Evolutionary conservation across 345 rosid species (phyloP), one percentile per base, ranked within the genome.

Genomic region (Pistacia integerrima): DNA sequence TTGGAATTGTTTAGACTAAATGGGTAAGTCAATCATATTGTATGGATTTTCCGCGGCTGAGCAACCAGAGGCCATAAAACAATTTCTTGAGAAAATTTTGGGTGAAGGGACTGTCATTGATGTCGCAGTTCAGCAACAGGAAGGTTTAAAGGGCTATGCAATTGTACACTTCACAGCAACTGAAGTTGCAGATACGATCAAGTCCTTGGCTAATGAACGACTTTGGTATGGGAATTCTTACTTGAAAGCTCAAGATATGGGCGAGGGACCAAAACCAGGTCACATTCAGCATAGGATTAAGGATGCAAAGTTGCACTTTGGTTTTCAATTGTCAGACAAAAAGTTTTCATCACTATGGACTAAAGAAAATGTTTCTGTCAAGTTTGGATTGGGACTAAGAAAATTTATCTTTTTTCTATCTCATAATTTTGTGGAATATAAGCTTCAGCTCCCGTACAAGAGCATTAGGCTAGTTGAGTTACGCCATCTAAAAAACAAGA

Each of bases 361-460:
- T 5, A 35, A 49, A 8, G 46, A 17, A 55, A 6, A 76, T 68
- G 87, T 79, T n/a, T 54, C 66, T 0, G 74, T 80, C n/a, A 79
- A 72, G 4, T 80, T 74, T 52, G 84, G 84, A 4, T 38, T 18
- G 10, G 64, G 48, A 44, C 1, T 65, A 57, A 79, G 81, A 52
- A 84, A 61, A 46, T 35, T 82, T 30, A 41, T 62, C 17, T 80
- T 86, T 48, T 68, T 76, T 49, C 69, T 86, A 11, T 70, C 84
- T 1, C n/a, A 66, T 65, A 9, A 0, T 60, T 16, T 20, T 0
- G 51, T 44, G 10, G 70, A 75, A 1, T 81, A 79, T 82, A 83
- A 64, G 80, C 83, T 86, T 41, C 85, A 81, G 69, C 79, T 83
- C 33, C 77, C 75, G 35, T 81, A 77, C 44, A 82, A 83, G 67